A percentile compares a stretch with the other conserved stretches of the same genome.
These are phyloP conservation scores for Phylloboletellus chloephorus DNA, from an alignment of 1,284 basidiomycete genomes.

Conservation along the genomic window DNA sequence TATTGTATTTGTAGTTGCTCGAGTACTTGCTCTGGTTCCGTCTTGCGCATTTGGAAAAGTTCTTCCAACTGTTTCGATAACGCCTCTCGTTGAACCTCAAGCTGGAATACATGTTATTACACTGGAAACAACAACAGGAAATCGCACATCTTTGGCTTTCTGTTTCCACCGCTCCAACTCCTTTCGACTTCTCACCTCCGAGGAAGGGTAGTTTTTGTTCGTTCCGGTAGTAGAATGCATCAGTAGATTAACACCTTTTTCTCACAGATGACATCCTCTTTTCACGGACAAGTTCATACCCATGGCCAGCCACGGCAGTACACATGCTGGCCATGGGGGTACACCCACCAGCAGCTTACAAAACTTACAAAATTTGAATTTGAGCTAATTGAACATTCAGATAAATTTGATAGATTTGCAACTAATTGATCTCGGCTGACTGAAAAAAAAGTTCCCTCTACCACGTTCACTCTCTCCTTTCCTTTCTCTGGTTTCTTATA, in stretches of 20 bases:
- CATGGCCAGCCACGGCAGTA: too few species aligned
- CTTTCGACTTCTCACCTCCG: slow-evolving; percentile 15
- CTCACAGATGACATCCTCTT: too few species aligned
- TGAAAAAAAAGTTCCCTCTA: too few species aligned
- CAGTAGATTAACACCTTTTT: slow-evolving; percentile 5
- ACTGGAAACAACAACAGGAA: background rate
- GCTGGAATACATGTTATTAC: slow-evolving; percentile 27
- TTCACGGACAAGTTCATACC: too few species aligned
- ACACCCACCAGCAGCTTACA: too few species aligned
- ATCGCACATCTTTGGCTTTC: slow-evolving; percentile 25
- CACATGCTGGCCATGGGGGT: too few species aligned
- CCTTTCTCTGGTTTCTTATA: too few species aligned
- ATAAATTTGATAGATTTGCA: too few species aligned
- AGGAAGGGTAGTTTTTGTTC: slow-evolving; percentile 11
- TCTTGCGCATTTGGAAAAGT: slow-evolving; percentile 47
- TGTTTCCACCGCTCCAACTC: slow-evolving; percentile 32
- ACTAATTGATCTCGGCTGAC: too few species aligned
- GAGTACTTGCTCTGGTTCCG: slow-evolving; percentile 56
- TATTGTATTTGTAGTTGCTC: slow-evolving; percentile 44
- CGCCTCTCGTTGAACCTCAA: slow-evolving; percentile 42
- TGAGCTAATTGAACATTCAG: too few species aligned
- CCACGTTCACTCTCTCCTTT: too few species aligned
- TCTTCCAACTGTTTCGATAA: slow-evolving; percentile 54
- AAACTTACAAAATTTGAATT: too few species aligned
- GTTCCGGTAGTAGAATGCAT: slow-evolving; percentile 4